Evolutionary conservation across 2,329 filamentous ascomycete species (phyloP).

Genomic region (Simplicillium aogashimaense): DNA sequence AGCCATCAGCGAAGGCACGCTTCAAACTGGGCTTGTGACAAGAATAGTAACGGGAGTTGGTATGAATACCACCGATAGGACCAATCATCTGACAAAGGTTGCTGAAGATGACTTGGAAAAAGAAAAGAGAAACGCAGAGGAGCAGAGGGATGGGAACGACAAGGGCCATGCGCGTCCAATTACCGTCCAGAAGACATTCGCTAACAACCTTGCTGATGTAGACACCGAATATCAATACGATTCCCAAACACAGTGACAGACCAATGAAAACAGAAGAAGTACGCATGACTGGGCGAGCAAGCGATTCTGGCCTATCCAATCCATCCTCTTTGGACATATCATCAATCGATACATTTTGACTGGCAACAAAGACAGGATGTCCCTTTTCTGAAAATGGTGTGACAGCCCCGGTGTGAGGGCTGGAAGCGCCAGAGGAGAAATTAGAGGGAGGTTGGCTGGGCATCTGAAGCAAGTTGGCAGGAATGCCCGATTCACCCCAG

Average conservation of each 20-base stretch:
- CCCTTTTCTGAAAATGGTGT: conserved; percentile 12
- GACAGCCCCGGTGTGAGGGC: conserved; percentile 6
- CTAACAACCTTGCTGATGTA: conserved; percentile 24
- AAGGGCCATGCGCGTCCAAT: conserved; percentile 26
- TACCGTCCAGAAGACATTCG: conserved; percentile 25
- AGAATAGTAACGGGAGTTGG: conserved; percentile 35
- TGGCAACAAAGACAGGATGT: conserved; percentile 2
- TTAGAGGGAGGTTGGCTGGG: conserved; percentile 9
- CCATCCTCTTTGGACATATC: conserved; percentile 14
- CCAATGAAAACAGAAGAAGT: conserved; percentile 28
- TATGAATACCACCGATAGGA: conserved; percentile 30
- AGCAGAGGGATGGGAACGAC: conserved; percentile 24
- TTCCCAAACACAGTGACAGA: conserved; percentile 23
- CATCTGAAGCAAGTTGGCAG: conserved; percentile 9
- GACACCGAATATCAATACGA: conserved; percentile 27
- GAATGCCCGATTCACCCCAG: conserved; percentile 12
- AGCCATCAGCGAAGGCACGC: conserved; percentile 19
- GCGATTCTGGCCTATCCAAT: conserved; percentile 22
- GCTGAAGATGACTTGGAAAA: conserved; percentile 31
- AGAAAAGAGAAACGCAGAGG: conserved; percentile 23
- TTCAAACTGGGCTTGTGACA: conserved; percentile 22
- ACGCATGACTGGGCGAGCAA: conserved; percentile 27
- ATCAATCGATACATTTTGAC: conserved; percentile 13
- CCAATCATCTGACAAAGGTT: conserved; percentile 36
- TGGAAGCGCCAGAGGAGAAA: conserved; percentile 9